Base-by-base conservation (phyloP, 2,329 filamentous ascomycete genomes). In the Sporothrix curviconia region DNA sequence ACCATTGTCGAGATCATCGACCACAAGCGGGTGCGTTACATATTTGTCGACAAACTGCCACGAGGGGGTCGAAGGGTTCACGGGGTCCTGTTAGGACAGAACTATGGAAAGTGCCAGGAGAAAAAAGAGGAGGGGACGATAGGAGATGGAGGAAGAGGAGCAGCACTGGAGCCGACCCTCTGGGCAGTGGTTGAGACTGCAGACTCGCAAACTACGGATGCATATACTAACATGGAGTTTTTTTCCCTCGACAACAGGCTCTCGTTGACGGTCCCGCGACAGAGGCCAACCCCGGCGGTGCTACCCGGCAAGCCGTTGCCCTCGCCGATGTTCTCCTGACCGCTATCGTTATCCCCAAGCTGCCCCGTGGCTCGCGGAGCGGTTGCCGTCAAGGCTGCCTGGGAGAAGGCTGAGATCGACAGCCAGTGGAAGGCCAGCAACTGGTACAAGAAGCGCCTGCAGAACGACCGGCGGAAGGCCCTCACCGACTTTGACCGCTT, bases 401-500 rank as follows among this genome's bases (percentile, higher is more conserved):
- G 94, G 94, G 88, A 91, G 78, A 87, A 90, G 80, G 80, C 84
- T 69, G 88, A 90, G 74, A 90, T 99, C 72, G 94, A 99, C 75
- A 77, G 83, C 75, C 95, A 95, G 83, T 97, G 91, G 89, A 85
- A 86, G 74, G 83, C 89, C 79, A 92, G 84, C 82, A 85, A 85
- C 77, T 96, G 89, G 86, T 90, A 92, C 72, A 94, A 99, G 90
- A 92, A 90, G 84, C 85, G 89, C 74, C 85, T 85, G 68, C 87
- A 90, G 79, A 83, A 84, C 70, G 83, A 89, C 78, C 88, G 90
- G 81, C 89, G 94, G 83, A 88, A 87, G 81, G 84, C 85, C 71
- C 83, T 99, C 67, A 95, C 87, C 78, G 94, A 99, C 84, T 99
- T 99, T 75, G 94, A 99, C 83, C 88, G 94, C 77, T 99, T 97